Base-by-base conservation (phyloP, 2,329 filamentous ascomycete species). In the Diaporthe citriasiana region DNA sequence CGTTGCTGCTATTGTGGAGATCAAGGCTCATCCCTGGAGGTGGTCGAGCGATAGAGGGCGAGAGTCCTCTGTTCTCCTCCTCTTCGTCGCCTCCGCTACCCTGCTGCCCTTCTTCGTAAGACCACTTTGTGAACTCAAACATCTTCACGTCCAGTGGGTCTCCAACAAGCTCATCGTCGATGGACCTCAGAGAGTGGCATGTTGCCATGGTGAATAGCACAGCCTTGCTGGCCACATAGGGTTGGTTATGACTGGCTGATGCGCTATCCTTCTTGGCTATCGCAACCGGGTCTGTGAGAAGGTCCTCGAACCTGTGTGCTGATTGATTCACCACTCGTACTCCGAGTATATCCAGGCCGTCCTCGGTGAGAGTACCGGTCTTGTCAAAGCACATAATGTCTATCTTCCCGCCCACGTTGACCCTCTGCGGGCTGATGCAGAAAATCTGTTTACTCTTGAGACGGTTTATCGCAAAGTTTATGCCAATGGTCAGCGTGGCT, bases 311-410 rank as follows among this genome's bases (percentile, higher is more conserved):
- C 70, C 89, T 84, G 53, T 88, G 86, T 4, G 84, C 83, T 1
- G 88, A 88, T 65, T 88, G 86, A 72, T 93, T 91, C 13, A 95
- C 94, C 9, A 97, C 91, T 45, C 95, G 91, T 27, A 98, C 91
- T 17, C 97, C 97, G 17, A 99, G 88, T 25, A 99, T 94, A 82
- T 99, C 97, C 55, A 99, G 85, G 0, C 97, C 97, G 82, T 99
- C 97, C 83, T 98, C 97, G 0, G 97, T 99, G 71, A 99, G 86
- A 0, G 97, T 99, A n/a, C 97, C 97, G 0, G 97, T 99, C 85
- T 99, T 99, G 84, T 99, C 97, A 77, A 99, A 99, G 83, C 96
- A 98, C 84, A 99, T 94, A 15, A 98, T 91, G 80, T 99, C 97
- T 5, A 99, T 86, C 83, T 98, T 98, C 66, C 97, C 97, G 22